Percentiles rank a stretch among this genome's conserved stretches.
phyloP scores from a whole-genome alignment of 257 asterid species.

The Oldenlandia corymbosa region DNA sequence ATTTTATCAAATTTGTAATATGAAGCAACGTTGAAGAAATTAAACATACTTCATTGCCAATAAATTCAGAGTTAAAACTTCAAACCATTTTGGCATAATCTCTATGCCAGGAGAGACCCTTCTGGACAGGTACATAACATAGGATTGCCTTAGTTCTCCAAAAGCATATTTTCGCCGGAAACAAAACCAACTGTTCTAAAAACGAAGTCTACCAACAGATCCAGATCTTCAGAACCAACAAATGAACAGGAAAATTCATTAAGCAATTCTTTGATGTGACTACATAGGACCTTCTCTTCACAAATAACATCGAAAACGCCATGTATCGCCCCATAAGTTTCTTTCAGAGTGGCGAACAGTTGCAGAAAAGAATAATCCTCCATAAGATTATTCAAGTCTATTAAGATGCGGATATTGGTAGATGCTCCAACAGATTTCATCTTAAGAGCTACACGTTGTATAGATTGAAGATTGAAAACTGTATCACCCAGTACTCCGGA shows the following conservation, averaged over 20 bases:
- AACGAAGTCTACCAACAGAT: slow-evolving; percentile 43
- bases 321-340: slow-evolving; percentile 37
- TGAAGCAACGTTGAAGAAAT: too few species aligned
- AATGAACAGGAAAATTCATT: slow-evolving; percentile 22
- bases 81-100: too few species aligned
- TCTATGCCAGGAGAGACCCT: too few species aligned
- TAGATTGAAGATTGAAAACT: slow-evolving; percentile 50
- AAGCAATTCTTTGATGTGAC: slow-evolving; percentile 23
- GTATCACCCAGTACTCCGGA: slow-evolving; percentile 34
- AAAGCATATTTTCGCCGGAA: too few species aligned
- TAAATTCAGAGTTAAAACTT: too few species aligned
- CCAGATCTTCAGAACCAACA: slow-evolving; percentile 47
- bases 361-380: slow-evolving; percentile 50
- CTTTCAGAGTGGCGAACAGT: slow-evolving; percentile 43
- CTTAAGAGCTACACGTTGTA: slow-evolving; percentile 37
- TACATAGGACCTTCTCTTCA: slow-evolving; percentile 11
- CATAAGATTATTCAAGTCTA: slow-evolving; percentile 23
- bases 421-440: slow-evolving; percentile 45
- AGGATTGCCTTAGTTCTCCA: too few species aligned
- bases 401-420: slow-evolving; percentile 22
- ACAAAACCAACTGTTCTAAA: slow-evolving; percentile 26
- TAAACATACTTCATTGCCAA: too few species aligned
- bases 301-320: slow-evolving; percentile 17
- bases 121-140: too few species aligned
- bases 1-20: too few species aligned